Conservation (phyloP, 2,329 filamentous ascomycete species). For the Biscogniauxia mediterranea region DNA sequence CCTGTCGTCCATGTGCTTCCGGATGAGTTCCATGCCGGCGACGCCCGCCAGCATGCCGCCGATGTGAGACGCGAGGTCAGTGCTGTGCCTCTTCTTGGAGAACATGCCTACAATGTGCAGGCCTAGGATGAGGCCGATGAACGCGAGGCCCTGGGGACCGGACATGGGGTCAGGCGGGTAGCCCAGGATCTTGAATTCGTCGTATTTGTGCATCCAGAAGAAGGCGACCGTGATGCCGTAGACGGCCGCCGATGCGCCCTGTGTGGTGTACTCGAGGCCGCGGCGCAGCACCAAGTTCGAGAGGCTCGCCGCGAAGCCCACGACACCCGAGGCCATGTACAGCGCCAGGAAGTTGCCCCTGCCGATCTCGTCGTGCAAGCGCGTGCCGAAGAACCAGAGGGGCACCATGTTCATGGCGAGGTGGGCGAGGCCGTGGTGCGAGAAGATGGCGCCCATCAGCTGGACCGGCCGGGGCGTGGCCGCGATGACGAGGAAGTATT, state of each 20-base stretch:
- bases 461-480: constrained; percentile 62
- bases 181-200: constrained; percentile 57
- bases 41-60: constrained; percentile 50
- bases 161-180: constrained; percentile 52
- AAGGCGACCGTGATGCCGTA: constrained; percentile 62
- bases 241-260: constrained; percentile 67
- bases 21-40: constrained; percentile 37
- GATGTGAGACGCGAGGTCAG: constrained; percentile 55
- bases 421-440: constrained; percentile 64
- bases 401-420: constrained; percentile 62
- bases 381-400: constrained; percentile 64
- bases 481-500: constrained; percentile 63
- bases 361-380: constrained; percentile 68
- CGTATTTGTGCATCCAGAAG: constrained; percentile 56
- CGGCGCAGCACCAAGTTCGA: constrained; percentile 45
- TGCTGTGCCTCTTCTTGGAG: constrained; percentile 39
- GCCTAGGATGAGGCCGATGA: constrained; percentile 50
- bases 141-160: constrained; percentile 53
- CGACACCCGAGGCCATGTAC: constrained; percentile 57
- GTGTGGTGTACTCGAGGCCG: constrained; percentile 47
- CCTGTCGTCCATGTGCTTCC: constrained; percentile 30
- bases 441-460: constrained; percentile 65
- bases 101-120: constrained; percentile 49
- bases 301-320: constrained; percentile 60
- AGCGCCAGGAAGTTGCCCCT: constrained; percentile 67